phyloP scores from a whole-genome alignment of 352 stramenopile genomes.

The Phytophthora sp. region DNA sequence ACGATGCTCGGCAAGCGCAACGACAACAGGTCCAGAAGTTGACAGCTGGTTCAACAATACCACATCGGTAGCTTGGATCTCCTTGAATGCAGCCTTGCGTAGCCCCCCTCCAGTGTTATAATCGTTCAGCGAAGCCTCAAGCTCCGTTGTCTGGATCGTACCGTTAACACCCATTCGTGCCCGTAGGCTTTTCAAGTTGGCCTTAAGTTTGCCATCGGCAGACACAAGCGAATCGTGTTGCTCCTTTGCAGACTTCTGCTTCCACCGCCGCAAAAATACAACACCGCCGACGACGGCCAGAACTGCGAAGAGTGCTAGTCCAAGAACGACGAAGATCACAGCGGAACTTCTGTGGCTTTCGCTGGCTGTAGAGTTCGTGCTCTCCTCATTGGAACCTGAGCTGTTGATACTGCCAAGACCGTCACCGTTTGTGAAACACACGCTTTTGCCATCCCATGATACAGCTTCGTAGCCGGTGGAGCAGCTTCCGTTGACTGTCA shows the following conservation, averaged over 20 bases:
- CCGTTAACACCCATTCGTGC: constrained; percentile 30
- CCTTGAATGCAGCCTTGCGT: constrained; percentile 63
- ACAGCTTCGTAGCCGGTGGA: constrained; percentile 51
- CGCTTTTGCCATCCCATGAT: constrained; percentile 54
- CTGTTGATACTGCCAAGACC: constrained; percentile 48
- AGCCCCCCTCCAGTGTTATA: constrained; percentile 46
- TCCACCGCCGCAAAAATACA: constrained; percentile 63
- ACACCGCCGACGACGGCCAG: constrained; percentile 59
- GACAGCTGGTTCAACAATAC: constrained; percentile 48
- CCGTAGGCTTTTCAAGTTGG: constrained; percentile 43
- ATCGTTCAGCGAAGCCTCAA: constrained; percentile 49
- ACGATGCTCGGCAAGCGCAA: constrained; percentile 53
- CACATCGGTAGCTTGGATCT: constrained; percentile 54
- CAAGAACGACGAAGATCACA: constrained; percentile 49
- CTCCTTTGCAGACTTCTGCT: constrained; percentile 50
- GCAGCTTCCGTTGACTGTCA: constrained; percentile 50
- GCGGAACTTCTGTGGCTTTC: constrained; percentile 32
- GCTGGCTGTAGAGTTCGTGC: constrained; percentile 38
- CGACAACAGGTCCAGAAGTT: constrained; percentile 51
- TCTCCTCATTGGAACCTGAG: constrained; percentile 37
- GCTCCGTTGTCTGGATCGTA: constrained; percentile 32
- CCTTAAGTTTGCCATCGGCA: constrained; percentile 51
- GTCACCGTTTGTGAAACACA: constrained; percentile 56
- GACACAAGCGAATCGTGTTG: constrained; percentile 38
- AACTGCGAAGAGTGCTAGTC: constrained; percentile 45